These are phyloP conservation scores for Cordyceps pruinosa DNA, from an alignment of 2,329 filamentous ascomycete species.

Conservation along the genomic window DNA sequence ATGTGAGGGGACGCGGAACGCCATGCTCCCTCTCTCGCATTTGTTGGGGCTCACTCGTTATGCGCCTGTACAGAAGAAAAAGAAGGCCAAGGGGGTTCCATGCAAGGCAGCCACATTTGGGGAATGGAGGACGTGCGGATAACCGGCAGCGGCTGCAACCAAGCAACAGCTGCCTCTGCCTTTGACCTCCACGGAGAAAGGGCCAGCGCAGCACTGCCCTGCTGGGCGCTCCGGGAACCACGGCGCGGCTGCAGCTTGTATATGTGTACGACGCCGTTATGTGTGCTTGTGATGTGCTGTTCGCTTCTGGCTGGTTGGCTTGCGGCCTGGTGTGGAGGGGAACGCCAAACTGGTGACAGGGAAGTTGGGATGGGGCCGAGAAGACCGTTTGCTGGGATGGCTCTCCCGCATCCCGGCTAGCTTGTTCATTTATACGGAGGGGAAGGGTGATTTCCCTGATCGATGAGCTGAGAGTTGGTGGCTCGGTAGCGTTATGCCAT, in stretches of 20 bases:
- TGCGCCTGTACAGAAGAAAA: background rate
- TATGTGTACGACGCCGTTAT: background rate
- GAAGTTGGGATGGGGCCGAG: background rate
- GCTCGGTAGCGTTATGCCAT: background rate
- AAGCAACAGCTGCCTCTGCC: background rate
- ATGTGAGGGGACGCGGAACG: background rate
- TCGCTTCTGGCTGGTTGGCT: background rate
- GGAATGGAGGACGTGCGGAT: background rate
- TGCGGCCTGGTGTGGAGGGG: background rate
- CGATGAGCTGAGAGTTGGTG: constrained; percentile 3
- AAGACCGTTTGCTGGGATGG: background rate
- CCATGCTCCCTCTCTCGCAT: background rate
- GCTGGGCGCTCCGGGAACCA: background rate
- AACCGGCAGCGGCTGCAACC: constrained; percentile 9
- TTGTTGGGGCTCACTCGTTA: background rate
- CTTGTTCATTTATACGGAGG: background rate
- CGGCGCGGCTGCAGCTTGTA: background rate
- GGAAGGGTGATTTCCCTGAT: constrained; percentile 5
- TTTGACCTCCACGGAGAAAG: background rate
- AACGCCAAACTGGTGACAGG: background rate
- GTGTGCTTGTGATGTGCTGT: background rate
- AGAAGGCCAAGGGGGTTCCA: background rate
- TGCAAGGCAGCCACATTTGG: background rate
- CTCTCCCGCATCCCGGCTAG: background rate
- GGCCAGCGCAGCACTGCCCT: background rate